Conservation (phyloP, 2,329 filamentous ascomycete genomes). For the Neurospora sp. region DNA sequence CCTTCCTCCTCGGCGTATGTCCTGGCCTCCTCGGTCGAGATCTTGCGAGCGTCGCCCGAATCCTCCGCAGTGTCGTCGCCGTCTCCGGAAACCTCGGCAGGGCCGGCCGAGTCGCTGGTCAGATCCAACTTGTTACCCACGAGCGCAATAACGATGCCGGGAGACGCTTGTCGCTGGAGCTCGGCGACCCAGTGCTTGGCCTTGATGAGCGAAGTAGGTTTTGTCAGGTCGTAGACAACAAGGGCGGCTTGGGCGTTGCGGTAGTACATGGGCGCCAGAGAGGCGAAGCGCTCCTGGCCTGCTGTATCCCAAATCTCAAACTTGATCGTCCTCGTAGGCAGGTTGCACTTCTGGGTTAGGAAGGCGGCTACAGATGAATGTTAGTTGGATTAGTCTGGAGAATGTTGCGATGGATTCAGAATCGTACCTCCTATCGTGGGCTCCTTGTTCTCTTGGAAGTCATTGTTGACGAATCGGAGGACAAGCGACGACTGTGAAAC, state of each 20-base stretch:
- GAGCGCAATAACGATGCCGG: slow-evolving; percentile 91
- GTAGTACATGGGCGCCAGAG: slow-evolving; percentile 98
- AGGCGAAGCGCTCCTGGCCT: slow-evolving; percentile 94
- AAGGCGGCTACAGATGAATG: slow-evolving; percentile 64
- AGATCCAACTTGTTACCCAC: slow-evolving; percentile 97
- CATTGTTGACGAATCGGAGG: slow-evolving; percentile 97
- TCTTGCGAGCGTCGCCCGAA: slow-evolving; percentile 69
- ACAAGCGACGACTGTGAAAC: slow-evolving; percentile 76
- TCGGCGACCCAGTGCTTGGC: slow-evolving; percentile 99
- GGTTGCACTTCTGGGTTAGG: slow-evolving; percentile 95
- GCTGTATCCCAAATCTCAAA: slow-evolving; percentile 98
- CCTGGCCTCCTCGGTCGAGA: slow-evolving; percentile 84
- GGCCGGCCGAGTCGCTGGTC: slow-evolving; percentile 46
- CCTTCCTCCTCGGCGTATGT: slow-evolving; percentile 91
- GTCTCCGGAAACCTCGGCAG: slow-evolving; percentile 37
- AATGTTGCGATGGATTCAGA: background rate
- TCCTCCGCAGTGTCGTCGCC: slow-evolving; percentile 42
- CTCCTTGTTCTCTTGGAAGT: slow-evolving; percentile 99
- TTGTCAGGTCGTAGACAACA: slow-evolving; percentile 97
- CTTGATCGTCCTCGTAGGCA: slow-evolving; percentile 84
- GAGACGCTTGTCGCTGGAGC: slow-evolving; percentile 88
- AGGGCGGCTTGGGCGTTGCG: slow-evolving; percentile 96
- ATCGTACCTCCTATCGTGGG: slow-evolving; percentile 89
- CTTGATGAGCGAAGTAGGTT: slow-evolving; percentile 88
- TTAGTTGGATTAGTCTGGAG: background rate